A percentile compares a stretch with the other conserved stretches of the same genome.
These are phyloP conservation scores for Penicillium sp. DNA, from an alignment of 2,329 filamentous ascomycete genomes.

Conservation along the genomic window DNA sequence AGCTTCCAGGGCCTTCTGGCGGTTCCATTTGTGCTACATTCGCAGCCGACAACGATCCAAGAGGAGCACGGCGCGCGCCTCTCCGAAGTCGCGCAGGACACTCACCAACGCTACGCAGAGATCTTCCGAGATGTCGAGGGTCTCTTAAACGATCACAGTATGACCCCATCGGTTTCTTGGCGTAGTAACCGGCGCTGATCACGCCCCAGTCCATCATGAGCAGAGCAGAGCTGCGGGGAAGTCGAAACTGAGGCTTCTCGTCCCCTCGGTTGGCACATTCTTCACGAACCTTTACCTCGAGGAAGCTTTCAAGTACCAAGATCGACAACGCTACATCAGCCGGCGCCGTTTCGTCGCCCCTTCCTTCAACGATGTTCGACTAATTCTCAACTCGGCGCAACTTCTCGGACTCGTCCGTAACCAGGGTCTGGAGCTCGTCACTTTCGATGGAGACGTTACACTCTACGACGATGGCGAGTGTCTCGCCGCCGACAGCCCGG, in stretches of 20 bases:
- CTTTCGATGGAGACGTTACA: conserved; percentile 97
- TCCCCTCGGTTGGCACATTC: conserved; percentile 90
- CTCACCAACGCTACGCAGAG: conserved; percentile 88
- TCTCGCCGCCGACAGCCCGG: conserved; percentile 74
- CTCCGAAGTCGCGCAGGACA: conserved; percentile 74
- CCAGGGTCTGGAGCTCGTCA: conserved; percentile 79
- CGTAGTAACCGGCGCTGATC: conserved; percentile 3
- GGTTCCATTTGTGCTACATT: conserved; percentile 95
- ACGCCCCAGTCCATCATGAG: conserved; percentile 69
- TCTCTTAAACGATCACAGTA: conserved; percentile 91
- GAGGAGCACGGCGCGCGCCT: conserved; percentile 69
- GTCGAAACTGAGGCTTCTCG: conserved; percentile 90
- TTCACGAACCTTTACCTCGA: conserved; percentile 87
- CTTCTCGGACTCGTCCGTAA: conserved; percentile 82
- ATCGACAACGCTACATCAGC: conserved; percentile 83
- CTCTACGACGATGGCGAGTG: conserved; percentile 89
- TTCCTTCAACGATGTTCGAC: conserved; percentile 93
- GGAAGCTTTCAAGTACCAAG: conserved; percentile 90
- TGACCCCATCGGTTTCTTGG: conserved; percentile 11
- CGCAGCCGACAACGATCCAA: conserved; percentile 87
- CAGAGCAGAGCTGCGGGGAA: conserved; percentile 67
- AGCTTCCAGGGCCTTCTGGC: conserved; percentile 70
- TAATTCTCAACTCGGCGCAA: conserved; percentile 94
- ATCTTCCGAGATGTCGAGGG: conserved; percentile 93
- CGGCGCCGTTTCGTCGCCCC: conserved; percentile 91